Conservation (phyloP, 805 yeast genomes). For the Saturnispora ahearnii region DNA sequence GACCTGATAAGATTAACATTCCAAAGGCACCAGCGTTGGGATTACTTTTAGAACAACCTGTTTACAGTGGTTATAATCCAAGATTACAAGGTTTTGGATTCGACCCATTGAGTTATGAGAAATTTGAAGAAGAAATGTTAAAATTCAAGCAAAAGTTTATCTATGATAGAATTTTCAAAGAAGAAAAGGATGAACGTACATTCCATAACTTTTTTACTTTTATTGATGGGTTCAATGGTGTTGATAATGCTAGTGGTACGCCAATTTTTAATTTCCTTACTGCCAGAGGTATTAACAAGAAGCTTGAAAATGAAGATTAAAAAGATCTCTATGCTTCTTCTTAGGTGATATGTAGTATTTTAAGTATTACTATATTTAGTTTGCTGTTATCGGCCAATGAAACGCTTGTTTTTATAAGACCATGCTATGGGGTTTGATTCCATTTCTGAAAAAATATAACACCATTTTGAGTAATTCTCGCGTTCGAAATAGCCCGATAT, state of each 20-base stretch:
- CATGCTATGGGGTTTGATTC: not conserved
- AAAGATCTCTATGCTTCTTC: not conserved
- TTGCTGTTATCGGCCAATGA: not conserved
- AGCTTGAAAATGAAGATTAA: not conserved
- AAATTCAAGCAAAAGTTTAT: slow-evolving; percentile 80
- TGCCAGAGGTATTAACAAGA: slow-evolving; percentile 34
- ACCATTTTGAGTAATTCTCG: not conserved
- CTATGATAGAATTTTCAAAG: slow-evolving; percentile 85
- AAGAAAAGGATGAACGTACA: slow-evolving; percentile 79
- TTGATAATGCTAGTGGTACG: slow-evolving; percentile 39
- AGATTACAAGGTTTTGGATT: slow-evolving; percentile 69
- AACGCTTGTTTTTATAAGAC: not conserved
- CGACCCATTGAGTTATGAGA: slow-evolving; percentile 59
- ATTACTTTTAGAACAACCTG: slow-evolving; percentile 80
- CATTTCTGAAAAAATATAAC: not conserved
- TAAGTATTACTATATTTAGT: too few relatives aligned
- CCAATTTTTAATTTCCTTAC: slow-evolving; percentile 53
- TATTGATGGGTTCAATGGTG: slow-evolving; percentile 69
- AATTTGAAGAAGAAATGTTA: slow-evolving; percentile 62
- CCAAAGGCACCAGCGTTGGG: slow-evolving; percentile 99
- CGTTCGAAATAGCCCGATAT: not conserved
- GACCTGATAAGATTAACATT: slow-evolving; percentile 65
- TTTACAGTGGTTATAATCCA: slow-evolving; percentile 75
- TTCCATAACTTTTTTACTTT: slow-evolving; percentile 88
- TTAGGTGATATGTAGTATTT: too few relatives aligned